phyloP scores from a whole-genome alignment of 2,329 filamentous ascomycete genomes.

The Triangularia setosa region DNA sequence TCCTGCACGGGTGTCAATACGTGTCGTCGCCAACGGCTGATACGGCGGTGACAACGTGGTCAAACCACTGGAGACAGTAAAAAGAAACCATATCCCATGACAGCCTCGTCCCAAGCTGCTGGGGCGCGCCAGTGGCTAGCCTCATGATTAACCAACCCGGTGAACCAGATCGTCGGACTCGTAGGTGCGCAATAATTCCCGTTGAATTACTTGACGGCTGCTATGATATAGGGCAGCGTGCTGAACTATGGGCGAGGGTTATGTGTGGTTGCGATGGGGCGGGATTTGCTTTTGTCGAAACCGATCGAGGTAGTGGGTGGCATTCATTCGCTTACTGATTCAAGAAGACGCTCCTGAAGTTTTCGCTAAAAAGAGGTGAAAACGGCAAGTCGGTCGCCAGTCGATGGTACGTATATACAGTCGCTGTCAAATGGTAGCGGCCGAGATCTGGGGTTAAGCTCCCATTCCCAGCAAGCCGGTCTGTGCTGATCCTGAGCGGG shows the following conservation, averaged over 20 bases:
- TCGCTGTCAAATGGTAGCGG: neutral
- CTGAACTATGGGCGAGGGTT: neutral
- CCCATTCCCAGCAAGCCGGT: slow-evolving; percentile 20
- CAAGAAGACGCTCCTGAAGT: neutral
- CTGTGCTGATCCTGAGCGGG: slow-evolving; percentile 26
- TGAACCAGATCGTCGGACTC: slow-evolving; percentile 6
- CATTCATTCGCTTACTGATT: slow-evolving; percentile 8
- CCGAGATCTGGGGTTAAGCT: slow-evolving; percentile 16
- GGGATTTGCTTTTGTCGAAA: slow-evolving; percentile 3
- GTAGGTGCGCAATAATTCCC: slow-evolving; percentile 5
- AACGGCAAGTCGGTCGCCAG: neutral
- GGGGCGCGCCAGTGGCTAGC: neutral
- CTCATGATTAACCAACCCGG: neutral
- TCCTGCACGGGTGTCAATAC: neutral
- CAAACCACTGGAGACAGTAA: neutral
- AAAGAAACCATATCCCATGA: neutral
- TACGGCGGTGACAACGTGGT: neutral
- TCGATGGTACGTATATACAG: neutral
- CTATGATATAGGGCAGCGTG: neutral
- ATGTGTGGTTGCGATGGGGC: neutral
- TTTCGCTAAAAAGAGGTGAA: slow-evolving; percentile 5
- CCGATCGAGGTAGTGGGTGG: neutral
- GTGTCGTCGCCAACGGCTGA: neutral
- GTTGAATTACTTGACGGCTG: neutral
- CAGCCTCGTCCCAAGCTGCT: neutral